Evolutionary conservation across 108 stramenopile genomes (phyloP).

Genomic region (Parmales sp.): DNA sequence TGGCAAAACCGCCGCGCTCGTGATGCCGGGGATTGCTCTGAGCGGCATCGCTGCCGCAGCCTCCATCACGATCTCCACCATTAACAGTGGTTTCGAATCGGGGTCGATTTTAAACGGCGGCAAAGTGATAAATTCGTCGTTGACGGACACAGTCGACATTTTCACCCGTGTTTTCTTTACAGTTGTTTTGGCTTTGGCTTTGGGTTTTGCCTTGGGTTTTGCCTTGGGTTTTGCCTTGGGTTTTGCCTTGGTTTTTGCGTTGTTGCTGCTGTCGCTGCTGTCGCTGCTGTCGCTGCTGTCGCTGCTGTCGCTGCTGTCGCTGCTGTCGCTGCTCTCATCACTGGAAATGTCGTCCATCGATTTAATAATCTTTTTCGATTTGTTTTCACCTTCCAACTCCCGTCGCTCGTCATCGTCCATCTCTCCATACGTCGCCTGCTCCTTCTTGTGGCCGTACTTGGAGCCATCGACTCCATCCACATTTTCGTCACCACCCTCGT

Average conservation of each 20-base stretch:
- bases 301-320: conserved; percentile 4
- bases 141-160: no score
- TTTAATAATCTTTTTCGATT: conserved; percentile 31
- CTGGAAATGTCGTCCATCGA: conserved; percentile 2
- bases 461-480: conserved; percentile 51
- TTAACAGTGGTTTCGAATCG: conserved; percentile 84
- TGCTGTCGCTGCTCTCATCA: conserved; percentile 49
- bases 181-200: no score
- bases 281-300: conserved; percentile 36
- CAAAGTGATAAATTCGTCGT: no score
- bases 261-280: conserved; percentile 38
- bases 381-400: conserved; percentile 21
- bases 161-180: no score
- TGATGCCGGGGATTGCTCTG: conserved; percentile 62
- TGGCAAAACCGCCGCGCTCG: conserved; percentile 71
- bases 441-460: conserved; percentile 42
- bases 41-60: conserved; percentile 71
- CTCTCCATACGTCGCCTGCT: conserved; percentile 52
- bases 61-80: conserved; percentile 87
- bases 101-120: conserved; percentile 49
- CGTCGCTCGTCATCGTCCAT: conserved; percentile 47
- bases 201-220: no score
- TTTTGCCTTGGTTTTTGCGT: no score
- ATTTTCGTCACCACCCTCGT: conserved; percentile 34
- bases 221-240: no score